These are phyloP conservation scores for Aureobasidium lini DNA, from an alignment of 2,329 filamentous ascomycete genomes.

Conservation along the genomic window DNA sequence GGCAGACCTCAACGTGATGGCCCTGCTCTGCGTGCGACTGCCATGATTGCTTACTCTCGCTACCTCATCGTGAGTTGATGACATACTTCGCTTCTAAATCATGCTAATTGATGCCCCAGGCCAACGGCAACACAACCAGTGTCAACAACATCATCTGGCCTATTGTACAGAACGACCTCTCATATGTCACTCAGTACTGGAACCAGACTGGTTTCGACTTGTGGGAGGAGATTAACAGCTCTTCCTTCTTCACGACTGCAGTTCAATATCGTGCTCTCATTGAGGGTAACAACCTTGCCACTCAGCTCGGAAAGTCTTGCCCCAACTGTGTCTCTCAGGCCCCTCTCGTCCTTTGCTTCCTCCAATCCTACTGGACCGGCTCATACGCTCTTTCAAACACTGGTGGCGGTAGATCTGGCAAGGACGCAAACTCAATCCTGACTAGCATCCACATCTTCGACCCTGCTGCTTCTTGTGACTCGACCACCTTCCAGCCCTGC, in stretches of 20 bases:
- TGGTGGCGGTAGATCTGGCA: conserved; percentile 54
- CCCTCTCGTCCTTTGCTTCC: conserved; percentile 64
- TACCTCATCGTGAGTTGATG: conserved; percentile 49
- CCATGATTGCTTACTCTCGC: conserved; percentile 64
- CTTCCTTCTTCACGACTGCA: conserved; percentile 71
- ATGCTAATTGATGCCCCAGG: conserved; percentile 4
- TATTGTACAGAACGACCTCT: conserved; percentile 66
- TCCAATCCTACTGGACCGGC: conserved; percentile 66
- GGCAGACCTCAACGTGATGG: conserved; percentile 77
- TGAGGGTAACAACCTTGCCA: conserved; percentile 60
- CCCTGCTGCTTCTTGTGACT: conserved; percentile 53
- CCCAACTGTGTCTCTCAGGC: conserved; percentile 56
- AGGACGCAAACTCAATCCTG: conserved; percentile 63
- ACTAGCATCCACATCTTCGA: conserved; percentile 57
- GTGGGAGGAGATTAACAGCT: conserved; percentile 73
- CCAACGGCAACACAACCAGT: conserved; percentile 27
- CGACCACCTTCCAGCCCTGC: conserved; percentile 70
- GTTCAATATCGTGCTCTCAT: conserved; percentile 58
- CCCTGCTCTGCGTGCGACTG: conserved; percentile 66
- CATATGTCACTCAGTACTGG: conserved; percentile 65
- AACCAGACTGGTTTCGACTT: conserved; percentile 61
- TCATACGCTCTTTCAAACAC: conserved; percentile 64
- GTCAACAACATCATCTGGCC: conserved; percentile 60
- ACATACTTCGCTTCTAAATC: conserved; percentile 32
- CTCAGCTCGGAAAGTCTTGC: conserved; percentile 54